These are phyloP conservation scores for Curvularia sp. DNA, from an alignment of 2,329 filamentous ascomycete species.

Conservation along the genomic window DNA sequence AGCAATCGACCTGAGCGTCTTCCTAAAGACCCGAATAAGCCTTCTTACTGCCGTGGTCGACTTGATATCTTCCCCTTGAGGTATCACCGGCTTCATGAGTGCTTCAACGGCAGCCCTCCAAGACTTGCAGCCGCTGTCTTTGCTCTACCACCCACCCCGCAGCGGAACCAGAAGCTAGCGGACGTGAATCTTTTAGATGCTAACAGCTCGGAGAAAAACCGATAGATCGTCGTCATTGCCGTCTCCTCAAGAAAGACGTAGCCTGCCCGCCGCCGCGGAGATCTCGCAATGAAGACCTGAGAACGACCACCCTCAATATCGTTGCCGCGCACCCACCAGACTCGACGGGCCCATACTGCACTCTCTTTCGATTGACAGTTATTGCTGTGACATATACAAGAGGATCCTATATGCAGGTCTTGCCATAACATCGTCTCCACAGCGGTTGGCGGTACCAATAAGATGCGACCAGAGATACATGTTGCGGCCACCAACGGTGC, in stretches of 20 bases:
- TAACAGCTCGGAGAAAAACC: background rate
- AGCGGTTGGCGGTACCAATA: background rate
- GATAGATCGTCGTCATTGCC: too few relatives aligned
- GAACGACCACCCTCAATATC: background rate
- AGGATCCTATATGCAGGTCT: background rate
- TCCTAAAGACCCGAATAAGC: background rate
- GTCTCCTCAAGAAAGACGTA: too few relatives aligned
- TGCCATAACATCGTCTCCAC: background rate
- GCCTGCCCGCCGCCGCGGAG: background rate
- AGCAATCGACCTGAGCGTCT: background rate
- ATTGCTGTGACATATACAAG: background rate
- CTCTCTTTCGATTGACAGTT: background rate
- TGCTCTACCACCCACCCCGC: background rate
- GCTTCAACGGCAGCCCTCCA: conserved; percentile 1
- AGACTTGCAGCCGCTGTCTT: background rate
- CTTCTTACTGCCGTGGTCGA: background rate
- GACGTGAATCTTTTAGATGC: background rate
- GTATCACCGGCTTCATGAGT: background rate
- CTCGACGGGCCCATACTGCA: background rate
- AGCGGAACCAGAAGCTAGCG: background rate
- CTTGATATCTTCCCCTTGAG: background rate
- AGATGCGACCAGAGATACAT: background rate
- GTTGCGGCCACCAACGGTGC: background rate
- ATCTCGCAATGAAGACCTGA: background rate
- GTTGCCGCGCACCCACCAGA: background rate